phyloP scores from a whole-genome alignment of 176 grass and related monocot genomes.

The Eragrostis nindensis region DNA sequence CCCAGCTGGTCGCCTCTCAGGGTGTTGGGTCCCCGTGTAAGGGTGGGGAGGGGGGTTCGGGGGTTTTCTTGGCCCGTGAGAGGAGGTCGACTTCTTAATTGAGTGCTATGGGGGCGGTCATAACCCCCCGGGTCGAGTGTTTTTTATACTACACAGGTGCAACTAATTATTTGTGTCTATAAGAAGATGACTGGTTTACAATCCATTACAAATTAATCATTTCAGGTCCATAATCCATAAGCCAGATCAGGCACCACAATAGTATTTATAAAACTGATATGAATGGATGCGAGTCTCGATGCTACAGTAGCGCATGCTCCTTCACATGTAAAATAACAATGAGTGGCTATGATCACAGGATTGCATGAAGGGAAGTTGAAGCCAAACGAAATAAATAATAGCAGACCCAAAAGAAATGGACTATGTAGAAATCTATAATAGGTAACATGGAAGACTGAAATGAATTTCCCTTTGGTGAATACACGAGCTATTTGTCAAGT shows the following conservation, averaged over 20 bases:
- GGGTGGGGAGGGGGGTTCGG: no score
- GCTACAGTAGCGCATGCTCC: neutral
- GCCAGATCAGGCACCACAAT: neutral
- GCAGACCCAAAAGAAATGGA: neutral
- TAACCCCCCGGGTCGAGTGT: no score
- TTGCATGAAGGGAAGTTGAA: neutral
- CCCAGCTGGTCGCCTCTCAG: no score
- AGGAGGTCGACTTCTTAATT: neutral
- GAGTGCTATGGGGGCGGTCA: no score
- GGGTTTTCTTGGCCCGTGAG: no score
- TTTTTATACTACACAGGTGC: no score
- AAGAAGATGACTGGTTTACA: neutral
- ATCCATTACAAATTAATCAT: neutral
- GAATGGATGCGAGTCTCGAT: neutral
- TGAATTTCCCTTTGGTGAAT: constrained; percentile 1
- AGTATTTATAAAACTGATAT: neutral
- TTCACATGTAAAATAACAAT: neutral
- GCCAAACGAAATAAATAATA: neutral
- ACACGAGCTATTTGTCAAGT: neutral
- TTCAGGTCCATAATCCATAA: neutral
- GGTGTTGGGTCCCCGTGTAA: no score
- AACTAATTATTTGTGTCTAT: neutral
- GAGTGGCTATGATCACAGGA: neutral
- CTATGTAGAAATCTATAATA: neutral
- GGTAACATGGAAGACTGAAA: neutral